Evolutionary conservation across 2,329 filamentous ascomycete species (phyloP), one percentile per base, ranked within the genome.

Genomic region (Rhinocladiella similis): DNA sequence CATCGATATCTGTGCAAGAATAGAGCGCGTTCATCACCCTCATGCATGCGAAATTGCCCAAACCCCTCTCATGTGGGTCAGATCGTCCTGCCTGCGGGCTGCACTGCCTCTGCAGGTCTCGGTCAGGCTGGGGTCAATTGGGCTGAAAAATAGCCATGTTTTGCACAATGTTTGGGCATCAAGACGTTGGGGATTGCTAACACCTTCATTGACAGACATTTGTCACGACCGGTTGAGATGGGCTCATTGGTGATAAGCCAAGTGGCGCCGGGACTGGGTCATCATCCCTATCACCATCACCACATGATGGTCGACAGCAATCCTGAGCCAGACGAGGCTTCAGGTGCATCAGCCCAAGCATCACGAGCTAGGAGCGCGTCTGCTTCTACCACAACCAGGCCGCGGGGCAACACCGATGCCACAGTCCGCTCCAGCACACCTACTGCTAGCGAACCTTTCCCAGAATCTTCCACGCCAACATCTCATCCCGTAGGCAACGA

Each of bases 231-330:
- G 64, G 73, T 73, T 76, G 82, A 77, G 71, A 85, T 85, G 83
- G 81, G 80, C 77, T 83, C 82, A 70, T 73, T 84, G 65, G 75
- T 84, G 68, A 73, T 84, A 67, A 78, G 77, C 75, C 90, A 93
- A 78, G 86, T 86, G 77, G 84, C 86, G 75, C 83, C 89, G 73
- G 86, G 90, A 75, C 80, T 86, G 66, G 80, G 83, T 50, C 59
- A 85, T 75, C 87, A 88, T 75, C 83, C 85, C 78, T 84, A 80
- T 59, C 59, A 65, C 25, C 25, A n/a, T n/a, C n/a, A 27, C 53
- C 62, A 57, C 76, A 88, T 86, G 80, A 88, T 90, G 77, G 76
- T 81, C 67, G 78, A 77, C 72, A 73, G 73, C 64, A 70, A 74
- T 66, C 53, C 56, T 52, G 56, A 56, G 43, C 50, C 43, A 52